Base-by-base conservation (phyloP, 1,284 basidiomycete species). In the Cutaneotrichosporon daszewskae region DNA sequence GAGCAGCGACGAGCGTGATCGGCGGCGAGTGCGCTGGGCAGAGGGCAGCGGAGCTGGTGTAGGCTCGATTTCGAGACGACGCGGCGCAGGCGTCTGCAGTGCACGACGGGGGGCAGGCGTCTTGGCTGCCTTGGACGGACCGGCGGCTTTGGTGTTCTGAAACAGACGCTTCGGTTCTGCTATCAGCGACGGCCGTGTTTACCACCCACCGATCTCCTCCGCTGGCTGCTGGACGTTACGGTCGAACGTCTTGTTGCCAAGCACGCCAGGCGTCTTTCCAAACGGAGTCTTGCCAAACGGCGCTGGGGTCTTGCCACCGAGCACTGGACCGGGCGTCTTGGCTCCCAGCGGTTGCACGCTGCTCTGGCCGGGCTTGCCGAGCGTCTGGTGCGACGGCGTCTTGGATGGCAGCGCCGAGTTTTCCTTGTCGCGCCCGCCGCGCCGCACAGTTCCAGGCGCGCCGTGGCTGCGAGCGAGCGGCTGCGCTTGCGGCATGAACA, bases 21-120 rank as follows among this genome's bases (percentile, higher is more conserved):
- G 42, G 17, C 63, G 50, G 12, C 64, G 49, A 3, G 53, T 53
- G 20, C 62, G 51, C 17, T 59, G 54, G 0, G 66, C 66, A 4
- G 59, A 62, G 8, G 66, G 64, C 3, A 69, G 45, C 2, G 66
- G 64, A 1, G 60, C 58, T 2, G 62, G 57, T 1, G 51, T 47
- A 4, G 59, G 55, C 18, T 42, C 52, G 9, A 25, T 26, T 25
- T 40, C 34, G 29, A 28, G 20, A 11, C 12, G 19, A 9, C 33
- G 37, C 1, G 49, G 49, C 1, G 40, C 49, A 2, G 49, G 49
- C 4, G 49, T 51, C 20, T 45, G 49, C 17, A 51, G 43, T 3
- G 34, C 23, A 11, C 35, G 42, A 9, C 39, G 43, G 7, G 42
- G 42, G 3, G 22, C 48, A 3, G 48, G 45, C 8, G 49, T 47